These are phyloP conservation scores for Betula pendula DNA, from an alignment of 306 rosid genomes.

Conservation along the genomic window DNA sequence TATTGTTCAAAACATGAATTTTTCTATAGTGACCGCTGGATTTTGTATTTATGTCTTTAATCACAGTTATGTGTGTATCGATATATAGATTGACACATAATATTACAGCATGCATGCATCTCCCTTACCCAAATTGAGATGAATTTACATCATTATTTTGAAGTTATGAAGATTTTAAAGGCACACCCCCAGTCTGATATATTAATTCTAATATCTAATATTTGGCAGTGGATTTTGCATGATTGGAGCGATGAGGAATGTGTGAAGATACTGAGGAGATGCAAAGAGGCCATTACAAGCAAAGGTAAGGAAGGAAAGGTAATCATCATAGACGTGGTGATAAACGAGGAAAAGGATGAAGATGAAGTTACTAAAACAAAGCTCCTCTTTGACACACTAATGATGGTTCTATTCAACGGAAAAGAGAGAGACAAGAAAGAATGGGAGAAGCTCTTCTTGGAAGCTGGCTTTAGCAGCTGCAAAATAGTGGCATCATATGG, in stretches of 20 bases:
- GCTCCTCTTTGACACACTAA: constrained; percentile 41
- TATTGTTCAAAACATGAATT: too few relatives aligned
- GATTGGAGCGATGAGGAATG: constrained; percentile 47
- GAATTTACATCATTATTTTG: not conserved
- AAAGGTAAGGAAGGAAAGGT: constrained; percentile 45
- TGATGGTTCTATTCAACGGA: constrained; percentile 44
- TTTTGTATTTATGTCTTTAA: too few relatives aligned
- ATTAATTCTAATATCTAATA: not conserved
- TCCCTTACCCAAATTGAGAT: too few relatives aligned
- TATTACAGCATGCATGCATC: too few relatives aligned
- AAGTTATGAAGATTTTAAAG: too few relatives aligned
- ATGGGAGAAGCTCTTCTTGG: constrained; percentile 51
- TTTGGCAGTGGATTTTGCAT: constrained; percentile 43
- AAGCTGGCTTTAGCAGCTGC: constrained; percentile 51
- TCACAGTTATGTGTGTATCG: too few relatives aligned
- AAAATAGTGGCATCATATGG: constrained; percentile 39
- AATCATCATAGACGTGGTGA: constrained; percentile 50
- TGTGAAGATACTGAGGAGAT: constrained; percentile 42
- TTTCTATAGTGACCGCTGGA: too few relatives aligned
- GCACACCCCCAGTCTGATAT: too few relatives aligned
- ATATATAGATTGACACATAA: too few relatives aligned
- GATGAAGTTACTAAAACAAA: constrained; percentile 36
- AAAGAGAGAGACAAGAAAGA: constrained; percentile 47
- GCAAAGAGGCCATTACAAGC: constrained; percentile 47
- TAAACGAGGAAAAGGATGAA: constrained; percentile 33